phyloP scores from a whole-genome alignment of 352 stramenopile genomes.

The Globisporangium polare region DNA sequence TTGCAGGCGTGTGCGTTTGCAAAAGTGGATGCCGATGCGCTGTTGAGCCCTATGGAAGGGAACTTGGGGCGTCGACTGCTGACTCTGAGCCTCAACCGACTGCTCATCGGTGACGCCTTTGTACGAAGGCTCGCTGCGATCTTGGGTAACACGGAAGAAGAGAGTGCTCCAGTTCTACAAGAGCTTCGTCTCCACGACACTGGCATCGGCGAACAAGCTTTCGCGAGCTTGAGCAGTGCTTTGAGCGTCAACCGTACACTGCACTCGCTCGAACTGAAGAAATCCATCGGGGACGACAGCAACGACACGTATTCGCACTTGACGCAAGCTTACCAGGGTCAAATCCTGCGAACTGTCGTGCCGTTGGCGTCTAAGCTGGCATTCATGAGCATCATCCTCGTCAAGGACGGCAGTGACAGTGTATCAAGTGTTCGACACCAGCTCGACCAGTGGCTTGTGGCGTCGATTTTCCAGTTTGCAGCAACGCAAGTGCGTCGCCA shows the following conservation, averaged over 20 bases:
- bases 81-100: constrained; percentile 5
- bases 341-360: neutral
- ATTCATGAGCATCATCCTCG: neutral
- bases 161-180: neutral
- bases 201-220: neutral
- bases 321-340: neutral
- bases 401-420: neutral
- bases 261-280: constrained; percentile 1
- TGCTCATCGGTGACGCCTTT: constrained; percentile 2
- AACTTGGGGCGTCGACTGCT: neutral
- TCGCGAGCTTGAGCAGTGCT: neutral
- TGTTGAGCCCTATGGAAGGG: neutral
- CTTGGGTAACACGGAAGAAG: neutral
- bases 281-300: neutral
- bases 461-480: constrained; percentile 5
- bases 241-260: neutral
- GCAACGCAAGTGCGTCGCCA: neutral
- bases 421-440: neutral
- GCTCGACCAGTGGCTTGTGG: constrained; percentile 1
- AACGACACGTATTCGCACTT: neutral
- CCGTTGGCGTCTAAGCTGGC: neutral
- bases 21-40: neutral
- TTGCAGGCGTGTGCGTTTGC: neutral
- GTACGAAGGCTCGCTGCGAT: neutral
- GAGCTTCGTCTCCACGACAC: constrained; percentile 9